phyloP scores from a whole-genome alignment of 768 basidiomycete genomes.

The Boletus vinaceobasis region DNA sequence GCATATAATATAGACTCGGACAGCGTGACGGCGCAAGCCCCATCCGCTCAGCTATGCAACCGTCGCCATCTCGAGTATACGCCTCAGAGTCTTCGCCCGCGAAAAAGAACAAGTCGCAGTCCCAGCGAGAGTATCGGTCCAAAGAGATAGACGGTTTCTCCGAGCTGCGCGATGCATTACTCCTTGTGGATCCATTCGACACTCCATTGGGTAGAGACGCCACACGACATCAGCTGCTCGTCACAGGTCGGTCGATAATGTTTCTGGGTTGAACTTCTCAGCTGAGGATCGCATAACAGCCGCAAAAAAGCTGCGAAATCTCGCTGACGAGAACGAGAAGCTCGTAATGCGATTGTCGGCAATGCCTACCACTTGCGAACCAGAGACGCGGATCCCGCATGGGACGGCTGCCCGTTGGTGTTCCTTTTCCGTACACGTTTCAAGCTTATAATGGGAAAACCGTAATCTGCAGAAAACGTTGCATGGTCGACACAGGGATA shows the following conservation, averaged over 20 bases:
- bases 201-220: conserved; percentile 23
- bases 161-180: conserved; percentile 27
- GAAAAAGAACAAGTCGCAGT: conserved; percentile 24
- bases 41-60: conserved; percentile 12
- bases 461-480: conserved; percentile 6
- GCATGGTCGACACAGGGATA: conserved; percentile 7
- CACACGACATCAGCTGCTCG: conserved; percentile 29
- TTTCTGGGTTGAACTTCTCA: not conserved
- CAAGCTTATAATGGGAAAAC: not conserved
- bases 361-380: not conserved
- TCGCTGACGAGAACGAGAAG: conserved; percentile 24
- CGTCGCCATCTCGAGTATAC: conserved; percentile 9
- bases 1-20: conserved; percentile 15
- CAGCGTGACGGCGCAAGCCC: not conserved
- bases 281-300: conserved; percentile 25
- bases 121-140: conserved; percentile 29
- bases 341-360: conserved; percentile 16
- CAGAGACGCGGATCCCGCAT: not conserved
- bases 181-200: conserved; percentile 24
- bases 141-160: conserved; percentile 31
- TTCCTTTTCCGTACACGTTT: not conserved
- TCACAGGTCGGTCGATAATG: conserved; percentile 16
- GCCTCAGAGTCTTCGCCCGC: conserved; percentile 2
- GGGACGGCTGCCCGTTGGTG: conserved; percentile 11
- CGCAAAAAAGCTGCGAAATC: conserved; percentile 47